Evolutionary conservation across 176 grass and related monocot species (phyloP), one percentile per base, ranked within the genome.

Genomic region (Alloteropsis semialata): DNA sequence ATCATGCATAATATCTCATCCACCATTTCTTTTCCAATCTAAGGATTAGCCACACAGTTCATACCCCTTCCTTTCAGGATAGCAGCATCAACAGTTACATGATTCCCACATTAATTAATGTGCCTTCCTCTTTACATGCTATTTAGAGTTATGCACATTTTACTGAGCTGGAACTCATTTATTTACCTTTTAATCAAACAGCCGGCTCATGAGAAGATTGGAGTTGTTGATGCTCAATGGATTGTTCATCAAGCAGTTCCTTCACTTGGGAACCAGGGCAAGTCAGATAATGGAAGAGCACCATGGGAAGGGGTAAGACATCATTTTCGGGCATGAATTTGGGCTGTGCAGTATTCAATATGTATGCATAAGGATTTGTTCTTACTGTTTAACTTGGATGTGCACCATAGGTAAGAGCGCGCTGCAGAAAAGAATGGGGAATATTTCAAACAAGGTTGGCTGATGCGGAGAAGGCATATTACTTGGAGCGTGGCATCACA

Each of bases 171-270:
- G 30, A 80, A 51, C 30, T 75, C 1, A 63, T 86, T 81, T 66
- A 32, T 17, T 70, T 82, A 27, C 38, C 75, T 30, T 53, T 76
- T 4, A 87, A 92, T 87, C 41, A 81, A 87, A 75, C 25, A 99
- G 97, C 93, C 93, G n/a, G 97, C 93, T 84, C 93, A 99, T 87
- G 97, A 99, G 89, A 99, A 92, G 79, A 99, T 99, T 28, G 97
- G 97, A 81, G 97, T 99, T 62, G 93, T 99, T 58, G 97, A 99
- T 78, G 89, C 97, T 78, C 93, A 99, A 48, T 99, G 97, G 97
- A 99, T 99, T 85, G 97, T 92, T 85, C 97, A 99, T 86, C 89
- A 93, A 82, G 75, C 74, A 69, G 85, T 99, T 75, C 97, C 97
- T 65, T 96, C 97, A 75, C 97, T 99, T 56, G 93, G 93, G 38